Percentiles rank a stretch among this genome's conserved stretches.
These are phyloP conservation scores for Colletotrichum salicis DNA, from an alignment of 2,329 filamentous ascomycete species.

Conservation along the genomic window DNA sequence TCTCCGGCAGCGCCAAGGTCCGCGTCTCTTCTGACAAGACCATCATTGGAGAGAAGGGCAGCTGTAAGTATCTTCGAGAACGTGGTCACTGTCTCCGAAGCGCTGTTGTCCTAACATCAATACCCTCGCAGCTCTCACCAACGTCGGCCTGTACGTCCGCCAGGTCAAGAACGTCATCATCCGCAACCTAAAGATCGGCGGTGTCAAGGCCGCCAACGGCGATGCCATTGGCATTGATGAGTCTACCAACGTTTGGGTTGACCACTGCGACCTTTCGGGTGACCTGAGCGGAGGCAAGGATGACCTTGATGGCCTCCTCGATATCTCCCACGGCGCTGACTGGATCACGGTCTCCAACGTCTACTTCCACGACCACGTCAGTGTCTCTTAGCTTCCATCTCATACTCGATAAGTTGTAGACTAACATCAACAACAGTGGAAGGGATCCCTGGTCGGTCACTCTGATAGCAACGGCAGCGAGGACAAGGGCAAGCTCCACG, in stretches of 20 bases:
- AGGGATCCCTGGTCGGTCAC: constrained; percentile 70
- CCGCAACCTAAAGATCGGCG: constrained; percentile 63
- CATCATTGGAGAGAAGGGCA: constrained; percentile 49
- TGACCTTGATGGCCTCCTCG: constrained; percentile 55
- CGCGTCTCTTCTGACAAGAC: constrained; percentile 53
- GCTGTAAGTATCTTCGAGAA: constrained; percentile 16
- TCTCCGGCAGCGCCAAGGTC: constrained; percentile 40
- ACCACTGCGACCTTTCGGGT: constrained; percentile 54
- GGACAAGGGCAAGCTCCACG: constrained; percentile 66
- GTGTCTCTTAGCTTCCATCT: not conserved
- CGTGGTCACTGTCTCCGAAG: accelerated
- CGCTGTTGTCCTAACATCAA: no score
- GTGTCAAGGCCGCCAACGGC: constrained; percentile 60
- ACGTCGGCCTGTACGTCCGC: constrained; percentile 62
- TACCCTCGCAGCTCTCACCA: constrained; percentile 45
- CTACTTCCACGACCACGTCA: constrained; percentile 55
- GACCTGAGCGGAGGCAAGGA: constrained; percentile 52
- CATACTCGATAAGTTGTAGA: not conserved
- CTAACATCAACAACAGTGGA: constrained; percentile 55
- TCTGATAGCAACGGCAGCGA: constrained; percentile 67
- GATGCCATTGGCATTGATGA: constrained; percentile 64
- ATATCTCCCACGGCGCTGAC: constrained; percentile 56
- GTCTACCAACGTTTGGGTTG: constrained; percentile 60
- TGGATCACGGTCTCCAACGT: constrained; percentile 55
- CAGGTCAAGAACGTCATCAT: constrained; percentile 65